phyloP scores from a whole-genome alignment of 1,284 basidiomycete species.

The Ceratobasidium sp. region DNA sequence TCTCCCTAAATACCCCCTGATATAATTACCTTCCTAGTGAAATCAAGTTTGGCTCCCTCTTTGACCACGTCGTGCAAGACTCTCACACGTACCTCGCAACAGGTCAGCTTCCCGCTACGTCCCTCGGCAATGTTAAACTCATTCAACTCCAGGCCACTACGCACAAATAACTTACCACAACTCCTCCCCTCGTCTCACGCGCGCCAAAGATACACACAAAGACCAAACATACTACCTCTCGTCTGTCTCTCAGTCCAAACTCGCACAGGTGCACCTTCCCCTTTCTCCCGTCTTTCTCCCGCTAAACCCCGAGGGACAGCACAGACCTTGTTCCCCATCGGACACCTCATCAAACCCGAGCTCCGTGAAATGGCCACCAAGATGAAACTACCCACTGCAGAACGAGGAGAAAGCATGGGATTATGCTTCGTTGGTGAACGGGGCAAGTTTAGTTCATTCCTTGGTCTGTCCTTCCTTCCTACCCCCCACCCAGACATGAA shows the following conservation, averaged over 20 bases:
- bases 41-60: slow-evolving; percentile 92
- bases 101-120: slow-evolving; percentile 58
- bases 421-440: slow-evolving; percentile 96
- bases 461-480: slow-evolving; percentile 63
- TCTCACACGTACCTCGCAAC: slow-evolving; percentile 77
- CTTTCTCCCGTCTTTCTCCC: not conserved
- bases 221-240: slow-evolving; percentile 97
- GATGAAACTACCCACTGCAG: slow-evolving; percentile 78
- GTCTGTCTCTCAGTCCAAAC: slow-evolving; percentile 72
- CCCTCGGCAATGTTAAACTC: not conserved
- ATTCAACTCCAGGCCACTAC: slow-evolving; percentile 77
- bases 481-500: not conserved
- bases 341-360: slow-evolving; percentile 70
- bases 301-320: slow-evolving; percentile 42
- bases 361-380: slow-evolving; percentile 82
- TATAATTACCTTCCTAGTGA: slow-evolving; percentile 63
- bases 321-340: slow-evolving; percentile 84
- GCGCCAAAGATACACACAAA: slow-evolving; percentile 75
- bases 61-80: slow-evolving; percentile 66
- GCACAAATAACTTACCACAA: slow-evolving; percentile 67
- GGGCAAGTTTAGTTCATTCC: slow-evolving; percentile 75
- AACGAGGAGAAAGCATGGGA: slow-evolving; percentile 90
- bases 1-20: not conserved
- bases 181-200: slow-evolving; percentile 70
- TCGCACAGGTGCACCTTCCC: slow-evolving; percentile 57